Percentiles rank a stretch among this genome's conserved stretches.
Evolutionary conservation across 176 grass and related monocot genomes (phyloP).

Genomic region (Ananas comosus): DNA sequence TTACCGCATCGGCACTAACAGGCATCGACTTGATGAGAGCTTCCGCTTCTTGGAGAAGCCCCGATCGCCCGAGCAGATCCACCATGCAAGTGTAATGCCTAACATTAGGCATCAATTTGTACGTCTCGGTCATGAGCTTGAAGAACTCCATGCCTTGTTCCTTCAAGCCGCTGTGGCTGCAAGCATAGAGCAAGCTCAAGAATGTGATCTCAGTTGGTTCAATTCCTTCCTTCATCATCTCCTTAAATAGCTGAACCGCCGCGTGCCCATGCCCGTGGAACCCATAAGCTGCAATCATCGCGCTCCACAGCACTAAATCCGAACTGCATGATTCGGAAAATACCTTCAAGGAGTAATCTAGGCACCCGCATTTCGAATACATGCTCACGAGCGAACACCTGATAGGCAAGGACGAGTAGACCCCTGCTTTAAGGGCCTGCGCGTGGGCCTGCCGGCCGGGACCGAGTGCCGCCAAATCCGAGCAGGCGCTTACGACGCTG

Average conservation of each 20-base stretch:
- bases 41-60: constrained; percentile 42
- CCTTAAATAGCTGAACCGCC: constrained; percentile 42
- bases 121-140: constrained; percentile 45
- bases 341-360: constrained; percentile 39
- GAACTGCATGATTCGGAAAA: constrained; percentile 23
- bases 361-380: constrained; percentile 57
- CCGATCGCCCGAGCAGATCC: constrained; percentile 59
- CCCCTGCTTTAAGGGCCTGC: constrained; percentile 34
- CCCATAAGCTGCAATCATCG: constrained; percentile 52
- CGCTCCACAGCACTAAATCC: constrained; percentile 44
- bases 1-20: constrained; percentile 36
- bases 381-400: constrained; percentile 57
- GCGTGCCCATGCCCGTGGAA: constrained; percentile 54
- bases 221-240: constrained; percentile 26
- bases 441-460: constrained; percentile 51
- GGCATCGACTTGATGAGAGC: constrained; percentile 51
- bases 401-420: constrained; percentile 26
- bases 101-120: constrained; percentile 37
- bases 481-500: constrained; percentile 44
- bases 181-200: constrained; percentile 64
- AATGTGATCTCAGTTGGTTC: constrained; percentile 58
- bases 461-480: constrained; percentile 49
- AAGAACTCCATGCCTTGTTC: constrained; percentile 38
- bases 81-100: constrained; percentile 61
- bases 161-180: constrained; percentile 69